phyloP scores from a whole-genome alignment of 345 rosid species.

The Syzygium jambos region DNA sequence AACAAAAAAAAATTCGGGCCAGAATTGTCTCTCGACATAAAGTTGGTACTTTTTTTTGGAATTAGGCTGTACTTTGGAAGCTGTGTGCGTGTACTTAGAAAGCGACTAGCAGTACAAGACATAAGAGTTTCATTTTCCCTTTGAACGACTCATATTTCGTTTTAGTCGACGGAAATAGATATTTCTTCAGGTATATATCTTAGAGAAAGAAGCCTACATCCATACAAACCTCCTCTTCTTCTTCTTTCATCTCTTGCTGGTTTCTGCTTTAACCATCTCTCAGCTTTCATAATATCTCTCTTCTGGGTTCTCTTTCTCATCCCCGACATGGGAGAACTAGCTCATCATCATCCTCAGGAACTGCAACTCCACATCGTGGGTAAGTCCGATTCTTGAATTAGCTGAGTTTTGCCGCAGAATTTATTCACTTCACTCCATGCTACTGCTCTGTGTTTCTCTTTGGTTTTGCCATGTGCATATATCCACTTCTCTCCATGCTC shows the following conservation, averaged over 20 bases:
- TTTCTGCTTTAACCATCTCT: neutral
- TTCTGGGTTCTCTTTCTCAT: neutral
- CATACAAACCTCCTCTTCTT: neutral
- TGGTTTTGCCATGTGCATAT: neutral
- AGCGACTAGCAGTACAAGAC: neutral
- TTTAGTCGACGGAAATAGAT: neutral
- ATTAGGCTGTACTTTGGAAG: neutral
- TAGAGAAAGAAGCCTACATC: neutral
- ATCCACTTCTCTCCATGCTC: too few relatives aligned
- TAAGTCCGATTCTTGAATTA: neutral
- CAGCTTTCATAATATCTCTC: neutral
- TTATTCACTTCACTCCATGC: neutral
- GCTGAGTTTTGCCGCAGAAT: neutral
- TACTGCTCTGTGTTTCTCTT: neutral
- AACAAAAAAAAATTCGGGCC: too few relatives aligned
- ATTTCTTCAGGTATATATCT: neutral
- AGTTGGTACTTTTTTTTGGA: too few relatives aligned
- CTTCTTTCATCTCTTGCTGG: neutral
- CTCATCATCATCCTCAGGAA: neutral
- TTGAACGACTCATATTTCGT: neutral
- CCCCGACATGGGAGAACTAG: neutral
- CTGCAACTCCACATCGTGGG: neutral
- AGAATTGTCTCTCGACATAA: too few relatives aligned
- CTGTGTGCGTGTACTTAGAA: neutral
- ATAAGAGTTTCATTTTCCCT: neutral